Evolutionary conservation across 1,284 basidiomycete species (phyloP).

Genomic region (Tetrapyrgos nigripes): DNA sequence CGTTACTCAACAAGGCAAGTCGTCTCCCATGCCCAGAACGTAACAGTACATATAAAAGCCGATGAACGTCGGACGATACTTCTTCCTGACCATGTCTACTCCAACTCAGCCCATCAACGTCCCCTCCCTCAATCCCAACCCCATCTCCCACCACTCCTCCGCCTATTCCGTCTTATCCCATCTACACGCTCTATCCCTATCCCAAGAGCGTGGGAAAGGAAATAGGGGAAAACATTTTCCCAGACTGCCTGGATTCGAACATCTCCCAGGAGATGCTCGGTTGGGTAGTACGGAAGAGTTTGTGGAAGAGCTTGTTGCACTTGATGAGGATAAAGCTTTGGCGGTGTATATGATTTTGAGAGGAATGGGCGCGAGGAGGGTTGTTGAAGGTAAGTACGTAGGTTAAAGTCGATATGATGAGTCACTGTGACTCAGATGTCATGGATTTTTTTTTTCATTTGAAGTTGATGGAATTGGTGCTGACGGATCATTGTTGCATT

Average conservation of each 20-base stretch:
- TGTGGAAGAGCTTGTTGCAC: constrained; percentile 16
- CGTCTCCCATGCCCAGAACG: no score
- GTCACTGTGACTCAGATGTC: no score
- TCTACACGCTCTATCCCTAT: neutral
- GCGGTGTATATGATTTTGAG: constrained; percentile 13
- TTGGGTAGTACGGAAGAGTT: neutral
- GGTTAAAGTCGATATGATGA: neutral
- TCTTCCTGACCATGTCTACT: no score
- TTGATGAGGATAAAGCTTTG: constrained; percentile 18
- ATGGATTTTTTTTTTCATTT: no score
- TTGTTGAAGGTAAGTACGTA: constrained; percentile 16
- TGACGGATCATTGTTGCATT: no score
- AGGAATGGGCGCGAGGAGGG: constrained; percentile 12
- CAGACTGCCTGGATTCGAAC: neutral
- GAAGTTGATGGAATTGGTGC: neutral
- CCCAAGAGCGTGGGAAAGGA: neutral
- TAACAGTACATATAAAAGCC: no score
- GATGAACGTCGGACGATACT: no score
- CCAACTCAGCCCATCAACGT: no score
- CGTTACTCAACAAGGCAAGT: no score
- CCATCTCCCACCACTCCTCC: neutral
- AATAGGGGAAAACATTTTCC: neutral
- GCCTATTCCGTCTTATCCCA: neutral
- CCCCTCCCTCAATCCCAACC: neutral
- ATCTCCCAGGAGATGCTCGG: neutral